phyloP scores from a whole-genome alignment of 1,139 yeast genomes.

The Candida tropicalis region DNA sequence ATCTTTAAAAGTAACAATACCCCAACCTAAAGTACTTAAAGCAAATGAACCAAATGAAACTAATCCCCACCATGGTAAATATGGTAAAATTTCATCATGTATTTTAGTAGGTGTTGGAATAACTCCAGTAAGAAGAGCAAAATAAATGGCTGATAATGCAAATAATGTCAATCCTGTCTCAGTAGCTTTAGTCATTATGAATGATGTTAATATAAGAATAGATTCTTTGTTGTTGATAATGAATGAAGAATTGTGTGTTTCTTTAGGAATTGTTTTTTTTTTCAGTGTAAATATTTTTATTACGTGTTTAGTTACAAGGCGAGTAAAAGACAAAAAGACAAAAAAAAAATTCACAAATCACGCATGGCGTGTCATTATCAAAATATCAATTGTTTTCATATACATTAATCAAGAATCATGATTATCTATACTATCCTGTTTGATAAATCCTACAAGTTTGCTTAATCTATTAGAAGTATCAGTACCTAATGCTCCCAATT shows the following conservation, averaged over 20 bases:
- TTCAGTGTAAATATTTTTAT: slow-evolving; percentile 1
- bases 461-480: slow-evolving; percentile 40
- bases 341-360: too few relatives aligned
- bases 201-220: background rate
- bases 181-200: slow-evolving; percentile 67
- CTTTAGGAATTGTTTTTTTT: too few relatives aligned
- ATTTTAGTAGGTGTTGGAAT: slow-evolving; percentile 57
- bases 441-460: slow-evolving; percentile 48
- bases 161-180: slow-evolving; percentile 56
- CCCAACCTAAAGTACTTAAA: slow-evolving; percentile 72
- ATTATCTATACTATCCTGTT: slow-evolving; percentile 37
- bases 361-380: background rate
- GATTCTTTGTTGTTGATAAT: background rate
- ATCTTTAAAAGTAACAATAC: slow-evolving; percentile 71
- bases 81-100: slow-evolving; percentile 61
- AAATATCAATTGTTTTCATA: too few relatives aligned
- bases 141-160: slow-evolving; percentile 54
- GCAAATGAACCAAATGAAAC: slow-evolving; percentile 75
- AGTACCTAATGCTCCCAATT: slow-evolving; percentile 36
- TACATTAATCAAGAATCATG: background rate
- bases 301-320: background rate
- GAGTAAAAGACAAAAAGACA: too few relatives aligned
- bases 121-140: slow-evolving; percentile 53
- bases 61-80: slow-evolving; percentile 70
- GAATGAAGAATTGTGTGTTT: background rate